phyloP scores from a whole-genome alignment of 2,329 filamentous ascomycete species.

The Neobulgaria alba region DNA sequence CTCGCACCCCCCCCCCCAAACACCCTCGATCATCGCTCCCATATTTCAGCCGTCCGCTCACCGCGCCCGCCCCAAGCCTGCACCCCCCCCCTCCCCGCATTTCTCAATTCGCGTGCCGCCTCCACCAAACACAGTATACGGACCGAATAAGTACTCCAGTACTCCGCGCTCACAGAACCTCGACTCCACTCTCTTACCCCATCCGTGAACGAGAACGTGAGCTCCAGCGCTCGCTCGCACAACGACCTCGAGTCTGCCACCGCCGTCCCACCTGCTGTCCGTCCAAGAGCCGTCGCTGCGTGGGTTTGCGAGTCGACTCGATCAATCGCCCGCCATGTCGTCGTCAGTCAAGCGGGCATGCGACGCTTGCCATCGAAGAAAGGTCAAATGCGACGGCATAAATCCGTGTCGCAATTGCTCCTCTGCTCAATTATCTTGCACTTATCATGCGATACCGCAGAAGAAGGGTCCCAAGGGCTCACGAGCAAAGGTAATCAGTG shows the following conservation, averaged over 20 bases:
- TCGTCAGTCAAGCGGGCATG: constrained; percentile 48
- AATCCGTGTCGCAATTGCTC: constrained; percentile 65
- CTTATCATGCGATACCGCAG: constrained; percentile 66
- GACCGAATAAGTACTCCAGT: background rate
- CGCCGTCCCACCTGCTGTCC: background rate
- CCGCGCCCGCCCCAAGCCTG: no score
- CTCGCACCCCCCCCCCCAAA: no score
- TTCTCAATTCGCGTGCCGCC: background rate
- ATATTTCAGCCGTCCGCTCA: no score
- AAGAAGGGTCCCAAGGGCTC: constrained; percentile 72
- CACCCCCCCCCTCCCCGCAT: background rate
- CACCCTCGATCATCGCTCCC: no score
- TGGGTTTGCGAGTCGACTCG: background rate
- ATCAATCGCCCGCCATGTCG: constrained; percentile 18
- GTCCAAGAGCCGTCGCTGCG: background rate
- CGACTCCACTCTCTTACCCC: background rate
- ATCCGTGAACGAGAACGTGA: background rate
- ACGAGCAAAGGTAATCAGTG: constrained; percentile 66
- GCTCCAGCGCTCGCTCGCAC: background rate
- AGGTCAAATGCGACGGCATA: constrained; percentile 65
- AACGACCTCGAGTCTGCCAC: background rate
- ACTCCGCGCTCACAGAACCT: background rate
- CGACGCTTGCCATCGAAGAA: constrained; percentile 66
- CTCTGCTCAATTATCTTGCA: constrained; percentile 58
- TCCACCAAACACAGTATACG: background rate